Conservation (phyloP, 2,329 filamentous ascomycete species). For the Pseudogymnoascus sp. region DNA sequence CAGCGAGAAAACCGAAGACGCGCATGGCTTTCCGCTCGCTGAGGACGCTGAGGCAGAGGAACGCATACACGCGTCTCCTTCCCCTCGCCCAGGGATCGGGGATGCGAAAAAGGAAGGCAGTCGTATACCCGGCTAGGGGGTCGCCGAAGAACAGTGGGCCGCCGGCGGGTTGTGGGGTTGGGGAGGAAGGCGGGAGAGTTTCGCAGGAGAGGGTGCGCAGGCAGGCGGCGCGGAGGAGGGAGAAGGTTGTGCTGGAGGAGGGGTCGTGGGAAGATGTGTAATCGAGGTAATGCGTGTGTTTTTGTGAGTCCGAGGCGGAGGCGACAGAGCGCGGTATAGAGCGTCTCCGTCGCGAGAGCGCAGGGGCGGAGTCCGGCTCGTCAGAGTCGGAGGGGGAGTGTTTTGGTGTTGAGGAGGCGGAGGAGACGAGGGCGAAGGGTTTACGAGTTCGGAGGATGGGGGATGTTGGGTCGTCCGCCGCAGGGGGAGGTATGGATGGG, state of each 20-base stretch:
- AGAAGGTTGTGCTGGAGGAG: slow-evolving; percentile 51
- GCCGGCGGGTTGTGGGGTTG: slow-evolving; percentile 32
- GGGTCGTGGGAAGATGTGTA: slow-evolving; percentile 63
- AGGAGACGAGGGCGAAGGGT: slow-evolving; percentile 50
- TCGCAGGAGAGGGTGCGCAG: slow-evolving; percentile 59
- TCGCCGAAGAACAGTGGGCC: slow-evolving; percentile 64
- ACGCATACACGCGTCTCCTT: slow-evolving; percentile 60
- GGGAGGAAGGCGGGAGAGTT: slow-evolving; percentile 47
- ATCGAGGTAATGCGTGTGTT: slow-evolving; percentile 55
- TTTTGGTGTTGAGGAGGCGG: slow-evolving; percentile 21
- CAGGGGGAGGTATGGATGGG: slow-evolving; percentile 22
- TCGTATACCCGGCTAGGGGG: slow-evolving; percentile 55
- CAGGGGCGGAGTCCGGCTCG: slow-evolving; percentile 2
- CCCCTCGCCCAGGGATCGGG: slow-evolving; percentile 59
- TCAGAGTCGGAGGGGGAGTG: slow-evolving; percentile 22
- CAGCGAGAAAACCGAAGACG: slow-evolving; percentile 52
- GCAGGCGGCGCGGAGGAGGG: slow-evolving; percentile 57
- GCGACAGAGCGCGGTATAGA: slow-evolving; percentile 31
- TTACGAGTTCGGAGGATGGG: slow-evolving; percentile 53
- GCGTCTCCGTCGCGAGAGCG: background rate
- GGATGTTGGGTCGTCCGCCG: slow-evolving; percentile 26
- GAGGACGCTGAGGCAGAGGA: slow-evolving; percentile 56
- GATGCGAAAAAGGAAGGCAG: slow-evolving; percentile 62
- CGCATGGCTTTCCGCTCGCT: slow-evolving; percentile 58
- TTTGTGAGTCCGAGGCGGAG: slow-evolving; percentile 38